Conservation (phyloP, 352 stramenopile species). For the Phytopythium helicoides region DNA sequence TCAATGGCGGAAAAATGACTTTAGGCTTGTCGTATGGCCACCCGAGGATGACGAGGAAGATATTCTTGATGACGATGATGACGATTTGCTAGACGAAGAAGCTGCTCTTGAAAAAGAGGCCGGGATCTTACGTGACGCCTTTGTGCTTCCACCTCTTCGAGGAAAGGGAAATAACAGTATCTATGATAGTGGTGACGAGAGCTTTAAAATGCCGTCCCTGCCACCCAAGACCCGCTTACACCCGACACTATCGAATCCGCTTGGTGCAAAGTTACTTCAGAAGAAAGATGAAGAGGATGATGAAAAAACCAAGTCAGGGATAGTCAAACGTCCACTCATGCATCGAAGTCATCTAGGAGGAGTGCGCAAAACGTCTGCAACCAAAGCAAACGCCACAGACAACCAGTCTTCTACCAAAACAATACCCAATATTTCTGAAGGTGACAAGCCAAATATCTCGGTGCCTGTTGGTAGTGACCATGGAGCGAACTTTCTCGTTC, state of each 20-base stretch:
- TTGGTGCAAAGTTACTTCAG: background rate
- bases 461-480: background rate
- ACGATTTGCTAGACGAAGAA: conserved; percentile 51
- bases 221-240: conserved; percentile 39
- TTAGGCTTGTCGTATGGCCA: conserved; percentile 79
- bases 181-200: conserved; percentile 56
- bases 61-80: conserved; percentile 73
- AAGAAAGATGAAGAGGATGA: background rate
- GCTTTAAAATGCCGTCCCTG: conserved; percentile 79
- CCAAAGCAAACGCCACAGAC: background rate
- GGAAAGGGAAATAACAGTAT: conserved; percentile 52
- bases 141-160: conserved; percentile 76
- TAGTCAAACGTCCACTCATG: background rate
- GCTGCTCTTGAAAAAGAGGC: conserved; percentile 74
- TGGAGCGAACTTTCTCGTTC: background rate
- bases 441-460: background rate
- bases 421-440: background rate
- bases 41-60: conserved; percentile 81
- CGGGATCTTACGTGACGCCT: conserved; percentile 69
- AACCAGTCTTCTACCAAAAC: background rate
- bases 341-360: background rate
- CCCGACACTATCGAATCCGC: conserved; percentile 5
- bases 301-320: background rate
- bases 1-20: conserved; percentile 83
- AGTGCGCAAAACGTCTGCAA: background rate